phyloP scores from a whole-genome alignment of 768 basidiomycete species.

The Rhizopogon sp. region DNA sequence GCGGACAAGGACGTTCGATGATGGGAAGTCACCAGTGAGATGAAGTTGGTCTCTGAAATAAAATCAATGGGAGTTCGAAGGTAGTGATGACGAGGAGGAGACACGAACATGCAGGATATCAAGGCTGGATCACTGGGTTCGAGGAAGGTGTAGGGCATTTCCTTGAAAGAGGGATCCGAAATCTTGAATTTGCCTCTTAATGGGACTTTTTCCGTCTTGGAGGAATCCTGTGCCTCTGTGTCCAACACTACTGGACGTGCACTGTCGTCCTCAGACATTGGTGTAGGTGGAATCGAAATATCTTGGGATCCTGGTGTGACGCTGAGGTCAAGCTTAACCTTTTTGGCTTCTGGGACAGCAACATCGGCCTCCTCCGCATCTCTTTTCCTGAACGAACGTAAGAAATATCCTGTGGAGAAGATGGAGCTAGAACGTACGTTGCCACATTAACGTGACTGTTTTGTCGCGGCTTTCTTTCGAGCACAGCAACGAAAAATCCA shows the following conservation, averaged over 20 bases:
- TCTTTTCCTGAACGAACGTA: conserved; percentile 37
- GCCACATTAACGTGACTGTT: conserved; percentile 1
- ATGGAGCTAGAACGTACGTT: conserved; percentile 7
- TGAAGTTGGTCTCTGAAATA: conserved; percentile 61
- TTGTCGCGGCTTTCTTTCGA: conserved; percentile 44
- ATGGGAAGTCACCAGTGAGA: conserved; percentile 67
- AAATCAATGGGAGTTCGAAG: not conserved
- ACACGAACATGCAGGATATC: conserved; percentile 63
- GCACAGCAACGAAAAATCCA: conserved; percentile 94
- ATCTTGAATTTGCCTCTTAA: conserved; percentile 8
- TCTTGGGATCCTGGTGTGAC: conserved; percentile 3
- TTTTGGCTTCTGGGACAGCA: conserved; percentile 44
- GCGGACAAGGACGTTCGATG: conserved; percentile 76
- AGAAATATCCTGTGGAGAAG: not conserved
- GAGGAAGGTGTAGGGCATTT: conserved; percentile 88
- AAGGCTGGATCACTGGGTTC: conserved; percentile 66
- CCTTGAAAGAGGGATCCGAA: conserved; percentile 57
- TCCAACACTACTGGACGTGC: conserved; percentile 1
- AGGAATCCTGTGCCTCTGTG: not conserved
- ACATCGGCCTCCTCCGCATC: conserved; percentile 35
- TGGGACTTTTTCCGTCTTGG: not conserved
- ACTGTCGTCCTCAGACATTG: not conserved
- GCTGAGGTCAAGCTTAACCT: conserved; percentile 35
- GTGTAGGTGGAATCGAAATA: not conserved
- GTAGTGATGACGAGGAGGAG: not conserved